Conservation (phyloP, 2,329 filamentous ascomycete species). For the Paramyrothecium sp. region DNA sequence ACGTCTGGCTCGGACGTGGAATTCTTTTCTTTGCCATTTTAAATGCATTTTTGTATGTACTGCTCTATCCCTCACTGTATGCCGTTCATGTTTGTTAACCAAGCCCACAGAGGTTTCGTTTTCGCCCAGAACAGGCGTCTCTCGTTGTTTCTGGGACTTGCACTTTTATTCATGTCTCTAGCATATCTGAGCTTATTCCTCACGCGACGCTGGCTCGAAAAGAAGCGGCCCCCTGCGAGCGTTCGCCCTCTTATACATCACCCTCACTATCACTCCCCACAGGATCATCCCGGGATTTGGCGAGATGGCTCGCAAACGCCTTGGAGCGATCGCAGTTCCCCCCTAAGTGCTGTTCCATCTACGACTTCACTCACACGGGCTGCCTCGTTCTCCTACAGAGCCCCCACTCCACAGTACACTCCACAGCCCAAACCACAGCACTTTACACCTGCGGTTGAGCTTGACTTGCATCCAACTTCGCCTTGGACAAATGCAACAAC, state of each 20-base stretch:
- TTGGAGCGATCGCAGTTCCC: background rate
- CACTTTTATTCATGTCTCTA: background rate
- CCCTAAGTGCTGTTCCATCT: background rate
- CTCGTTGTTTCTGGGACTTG: conserved; percentile 42
- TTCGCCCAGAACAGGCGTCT: conserved; percentile 50
- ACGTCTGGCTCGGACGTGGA: conserved; percentile 56
- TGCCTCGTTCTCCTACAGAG: background rate
- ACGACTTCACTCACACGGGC: background rate
- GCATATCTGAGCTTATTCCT: background rate
- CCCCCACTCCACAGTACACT: background rate
- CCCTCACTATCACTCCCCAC: background rate
- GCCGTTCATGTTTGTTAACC: conserved; percentile 5
- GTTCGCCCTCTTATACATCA: background rate
- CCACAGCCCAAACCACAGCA: background rate
- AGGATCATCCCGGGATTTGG: background rate
- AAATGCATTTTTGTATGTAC: conserved; percentile 55
- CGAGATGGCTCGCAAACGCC: background rate
- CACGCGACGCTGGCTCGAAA: background rate
- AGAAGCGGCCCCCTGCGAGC: background rate
- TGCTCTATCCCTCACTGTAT: background rate
- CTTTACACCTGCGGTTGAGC: no score
- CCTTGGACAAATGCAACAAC: no score
- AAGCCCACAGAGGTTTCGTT: conserved; percentile 48
- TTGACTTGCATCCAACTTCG: no score
- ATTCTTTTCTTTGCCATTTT: conserved; percentile 51